Evolutionary conservation across 2,329 filamentous ascomycete genomes (phyloP), one percentile per base, ranked within the genome.

Genomic region (Ascomycota sp.): DNA sequence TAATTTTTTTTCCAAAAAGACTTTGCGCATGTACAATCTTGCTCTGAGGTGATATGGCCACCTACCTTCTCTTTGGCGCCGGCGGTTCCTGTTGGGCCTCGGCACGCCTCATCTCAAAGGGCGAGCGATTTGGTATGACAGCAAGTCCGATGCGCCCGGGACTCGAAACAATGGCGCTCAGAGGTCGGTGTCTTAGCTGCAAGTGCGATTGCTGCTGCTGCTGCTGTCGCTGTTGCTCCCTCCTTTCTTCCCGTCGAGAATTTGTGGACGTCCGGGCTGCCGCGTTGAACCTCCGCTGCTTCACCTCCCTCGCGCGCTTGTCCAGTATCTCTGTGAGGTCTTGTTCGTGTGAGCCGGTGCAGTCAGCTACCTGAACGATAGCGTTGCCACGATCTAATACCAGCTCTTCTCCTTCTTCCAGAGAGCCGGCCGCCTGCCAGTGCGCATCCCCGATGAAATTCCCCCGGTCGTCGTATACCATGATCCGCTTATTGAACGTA

Each of bases 361-460:
- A 67, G 33, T 93, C 82, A 17, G 68, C 67, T 2, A 93, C 80
- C 50, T 93, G 73, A 8, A 94, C 76, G 33, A 91, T 63, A 20
- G 79, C 66, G 2, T 70, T 70, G 28, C 74, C 75, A 29, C 73
- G 67, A 40, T 93, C 82, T 30, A 94, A 57, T 33, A 71, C 63
- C 30, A 94, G 48, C 50, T 93, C 82, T 36, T 92, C 80, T 5
- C 83, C 85, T 34, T 89, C 78, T 22, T 68, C 67, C 15, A 93
- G 56, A n/a, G 67, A 64, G 23, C 63, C 65, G 30, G 67, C 64
- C 27, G 72, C 63, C 26, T 71, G 70, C 74, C 79, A 89, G 51
- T 93, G 81, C 21, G 72, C 69, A 47, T 93, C 85, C 3, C 83
- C 85, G 20, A 94, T 65, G 38, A 75, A 81, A 46, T 85, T 81